Conservation (phyloP, 31 red algal species). For the Odonthalia washingtoniensis region DNA sequence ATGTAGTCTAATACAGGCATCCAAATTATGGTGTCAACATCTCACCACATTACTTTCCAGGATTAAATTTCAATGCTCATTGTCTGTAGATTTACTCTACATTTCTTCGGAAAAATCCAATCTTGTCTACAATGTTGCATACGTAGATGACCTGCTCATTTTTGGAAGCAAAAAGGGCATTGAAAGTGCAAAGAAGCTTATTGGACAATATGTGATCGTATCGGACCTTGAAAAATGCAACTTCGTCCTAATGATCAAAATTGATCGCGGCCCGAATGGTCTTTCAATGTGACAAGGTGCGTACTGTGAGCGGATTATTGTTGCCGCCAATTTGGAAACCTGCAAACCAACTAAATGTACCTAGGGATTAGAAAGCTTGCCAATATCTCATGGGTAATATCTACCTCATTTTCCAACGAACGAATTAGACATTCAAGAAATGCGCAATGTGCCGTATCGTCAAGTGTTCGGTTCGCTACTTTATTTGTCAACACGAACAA, state of each 20-base stretch:
- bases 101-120: not conserved
- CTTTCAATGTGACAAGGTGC: not conserved
- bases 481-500: conserved; percentile 5
- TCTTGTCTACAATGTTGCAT: not conserved
- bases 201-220: not conserved
- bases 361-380: no score
- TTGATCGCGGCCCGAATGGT: not conserved
- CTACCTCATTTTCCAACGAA: no score
- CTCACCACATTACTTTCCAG: not conserved
- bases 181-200: not conserved
- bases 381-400: no score
- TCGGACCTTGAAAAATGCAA: not conserved
- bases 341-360: not conserved
- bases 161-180: not conserved
- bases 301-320: not conserved
- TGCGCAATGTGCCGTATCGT: not conserved
- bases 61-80: not conserved
- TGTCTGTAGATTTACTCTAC: not conserved
- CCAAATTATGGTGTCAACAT: not conserved
- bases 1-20: not conserved
- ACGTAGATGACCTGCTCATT: conserved; percentile 3
- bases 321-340: not conserved
- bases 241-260: not conserved
- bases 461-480: not conserved
- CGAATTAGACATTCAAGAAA: no score